Percentiles rank a stretch among this genome's conserved stretches.
phyloP scores from a whole-genome alignment of 2,329 filamentous ascomycete species.

The Ascochyta lentis region DNA sequence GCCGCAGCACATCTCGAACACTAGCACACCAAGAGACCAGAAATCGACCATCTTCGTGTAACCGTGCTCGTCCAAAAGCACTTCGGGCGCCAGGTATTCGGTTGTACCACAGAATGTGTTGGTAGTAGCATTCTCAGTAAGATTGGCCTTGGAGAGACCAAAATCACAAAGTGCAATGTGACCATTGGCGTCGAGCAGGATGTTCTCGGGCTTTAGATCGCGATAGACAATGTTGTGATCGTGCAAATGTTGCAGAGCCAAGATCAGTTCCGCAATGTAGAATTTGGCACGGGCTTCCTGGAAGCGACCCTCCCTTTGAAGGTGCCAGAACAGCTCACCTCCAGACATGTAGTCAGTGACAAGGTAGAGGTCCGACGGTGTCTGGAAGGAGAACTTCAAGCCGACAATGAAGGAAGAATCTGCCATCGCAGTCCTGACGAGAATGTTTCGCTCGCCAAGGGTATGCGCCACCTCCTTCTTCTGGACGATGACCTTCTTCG shows the following conservation, averaged over 20 bases:
- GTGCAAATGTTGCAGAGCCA: conserved; percentile 93
- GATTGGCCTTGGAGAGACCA: conserved; percentile 93
- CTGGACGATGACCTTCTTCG: conserved; percentile 99
- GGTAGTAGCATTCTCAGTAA: conserved; percentile 96
- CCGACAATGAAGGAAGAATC: conserved; percentile 98
- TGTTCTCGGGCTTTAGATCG: conserved; percentile 97
- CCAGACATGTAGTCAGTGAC: conserved; percentile 99
- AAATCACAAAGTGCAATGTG: conserved; percentile 99
- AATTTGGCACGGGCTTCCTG: conserved; percentile 95
- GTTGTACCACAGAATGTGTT: conserved; percentile 99
- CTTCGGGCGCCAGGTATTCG: conserved; percentile 95
- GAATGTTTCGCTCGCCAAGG: conserved; percentile 93
- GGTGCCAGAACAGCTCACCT: conserved; percentile 96
- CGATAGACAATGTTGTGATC: conserved; percentile 98
- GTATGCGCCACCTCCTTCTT: conserved; percentile 99
- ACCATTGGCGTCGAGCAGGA: conserved; percentile 93
- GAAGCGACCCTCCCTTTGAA: conserved; percentile 96
- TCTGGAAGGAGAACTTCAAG: conserved; percentile 98
- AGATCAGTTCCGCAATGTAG: conserved; percentile 96
- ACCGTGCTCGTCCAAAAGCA: conserved; percentile 91
- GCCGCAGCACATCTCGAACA: conserved; percentile 99
- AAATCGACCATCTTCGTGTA: conserved; percentile 99
- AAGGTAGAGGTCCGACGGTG: conserved; percentile 93
- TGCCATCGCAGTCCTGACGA: conserved; percentile 93
- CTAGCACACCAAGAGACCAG: conserved; percentile 95